phyloP scores from a whole-genome alignment of 177 flowering plant species.

The Tripterygium wilfordii region DNA sequence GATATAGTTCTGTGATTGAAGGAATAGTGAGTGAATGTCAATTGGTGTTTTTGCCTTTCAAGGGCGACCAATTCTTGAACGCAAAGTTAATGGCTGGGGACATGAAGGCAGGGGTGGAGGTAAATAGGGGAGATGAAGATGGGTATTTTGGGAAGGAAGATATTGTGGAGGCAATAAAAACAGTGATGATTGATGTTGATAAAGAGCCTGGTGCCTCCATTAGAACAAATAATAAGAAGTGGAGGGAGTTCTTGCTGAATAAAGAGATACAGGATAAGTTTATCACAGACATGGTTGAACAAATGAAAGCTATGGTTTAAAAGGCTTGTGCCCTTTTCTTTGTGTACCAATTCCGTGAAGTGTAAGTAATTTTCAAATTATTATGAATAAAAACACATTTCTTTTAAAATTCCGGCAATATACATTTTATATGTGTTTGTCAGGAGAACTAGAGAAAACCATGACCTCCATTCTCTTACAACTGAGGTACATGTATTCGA shows the following conservation, averaged over 20 bases:
- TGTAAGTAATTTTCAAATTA: no score
- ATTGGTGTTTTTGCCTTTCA: slow-evolving; percentile 18
- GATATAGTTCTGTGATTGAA: slow-evolving; percentile 12
- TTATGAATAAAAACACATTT: no score
- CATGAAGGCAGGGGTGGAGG: slow-evolving; percentile 26
- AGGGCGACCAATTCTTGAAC: slow-evolving; percentile 28
- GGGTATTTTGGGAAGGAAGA: slow-evolving; percentile 22
- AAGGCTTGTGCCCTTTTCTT: no score
- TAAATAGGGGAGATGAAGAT: slow-evolving; percentile 23
- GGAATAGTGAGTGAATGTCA: slow-evolving; percentile 13
- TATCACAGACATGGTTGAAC: slow-evolving; percentile 1
- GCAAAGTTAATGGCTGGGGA: slow-evolving; percentile 20
- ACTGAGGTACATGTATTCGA: no score
- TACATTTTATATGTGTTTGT: no score
- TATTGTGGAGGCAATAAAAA: not conserved
- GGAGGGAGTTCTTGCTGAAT: slow-evolving; percentile 5
- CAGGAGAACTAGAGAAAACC: no score
- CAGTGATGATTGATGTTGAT: slow-evolving; percentile 1
- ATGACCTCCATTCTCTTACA: no score
- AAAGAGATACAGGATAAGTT: not conserved
- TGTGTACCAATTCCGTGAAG: no score
- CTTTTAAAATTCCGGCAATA: no score
- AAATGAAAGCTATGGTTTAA: slow-evolving; percentile 1
- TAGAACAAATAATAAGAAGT: not conserved
- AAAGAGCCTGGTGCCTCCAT: slow-evolving; percentile 4